Evolutionary conservation across 768 basidiomycete species (phyloP), one percentile per base, ranked within the genome.

Genomic region (Lentinula guzmanii): DNA sequence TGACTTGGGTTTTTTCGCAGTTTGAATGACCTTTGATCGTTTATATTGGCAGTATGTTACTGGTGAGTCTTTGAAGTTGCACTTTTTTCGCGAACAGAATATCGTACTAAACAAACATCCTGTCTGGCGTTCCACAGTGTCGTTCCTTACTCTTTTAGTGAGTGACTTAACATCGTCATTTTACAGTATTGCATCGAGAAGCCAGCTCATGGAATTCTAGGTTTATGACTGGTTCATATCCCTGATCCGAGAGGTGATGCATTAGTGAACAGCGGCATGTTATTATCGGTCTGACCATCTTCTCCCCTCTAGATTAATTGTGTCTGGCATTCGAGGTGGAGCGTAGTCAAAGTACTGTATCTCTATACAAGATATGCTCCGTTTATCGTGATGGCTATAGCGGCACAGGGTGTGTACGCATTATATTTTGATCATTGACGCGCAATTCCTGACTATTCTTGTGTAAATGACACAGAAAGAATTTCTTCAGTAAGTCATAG

Each of bases 141-240:
- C 55, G 13, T 56, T 56, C 55, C 55, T 56, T 56, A 21, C 55
- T 7, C 18, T 56, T 31, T 24, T 56, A 21, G 55, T 56, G 39
- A 43, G 55, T 42, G 1, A 16, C 18, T 42, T 18, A 21, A 18
- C 5, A 24, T 43, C 24, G 1, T n/a, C 5, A 4, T n/a, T 41
- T 53, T 16, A 1, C 15, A 37, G 7, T 11, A 37, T 5, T 43
- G 16, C 5, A n/a, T 11, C 10, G 3, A 13, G 10, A 13, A 43
- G 1, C 10, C 13, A 11, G 16, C n/a, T 21, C 45, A 18, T 9
- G 10, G 37, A 15, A 35, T 11, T 4, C 13, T n/a, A 56, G 55
- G 6, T 33, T 18, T 56, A 56, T 43, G 55, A 56, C 55, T 56
- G 55, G 55, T 24, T 56, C 55, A 56, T 56, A 56, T 56, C 37